These are phyloP conservation scores for Pythium scleroteichum DNA, from an alignment of 352 stramenopile species.

Conservation along the genomic window DNA sequence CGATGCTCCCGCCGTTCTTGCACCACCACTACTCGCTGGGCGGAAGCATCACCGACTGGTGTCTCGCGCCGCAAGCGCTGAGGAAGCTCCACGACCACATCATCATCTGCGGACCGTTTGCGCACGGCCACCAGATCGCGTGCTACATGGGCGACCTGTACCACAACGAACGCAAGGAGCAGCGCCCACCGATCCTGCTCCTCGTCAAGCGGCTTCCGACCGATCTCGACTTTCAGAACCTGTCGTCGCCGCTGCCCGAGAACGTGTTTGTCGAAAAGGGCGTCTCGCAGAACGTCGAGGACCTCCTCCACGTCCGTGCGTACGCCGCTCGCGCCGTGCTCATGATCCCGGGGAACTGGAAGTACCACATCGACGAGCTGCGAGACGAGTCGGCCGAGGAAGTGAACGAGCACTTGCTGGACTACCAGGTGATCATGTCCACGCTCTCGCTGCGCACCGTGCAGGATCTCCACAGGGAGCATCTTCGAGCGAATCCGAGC, in stretches of 20 bases:
- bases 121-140: conserved; percentile 38
- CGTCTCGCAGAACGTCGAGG: conserved; percentile 49
- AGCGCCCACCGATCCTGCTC: conserved; percentile 32
- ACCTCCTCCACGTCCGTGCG: conserved; percentile 48
- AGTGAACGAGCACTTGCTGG: conserved; percentile 45
- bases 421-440: conserved; percentile 74
- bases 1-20: conserved; percentile 19
- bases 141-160: conserved; percentile 50
- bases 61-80: conserved; percentile 13
- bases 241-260: conserved; percentile 29
- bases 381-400: conserved; percentile 36
- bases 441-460: conserved; percentile 48
- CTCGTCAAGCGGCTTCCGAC: conserved; percentile 45
- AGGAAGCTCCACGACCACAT: conserved; percentile 37
- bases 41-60: conserved; percentile 28
- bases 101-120: conserved; percentile 50
- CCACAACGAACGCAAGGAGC: conserved; percentile 22
- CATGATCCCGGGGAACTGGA: conserved; percentile 53
- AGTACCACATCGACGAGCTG: conserved; percentile 42
- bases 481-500: conserved; percentile 21
- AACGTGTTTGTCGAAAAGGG: conserved; percentile 52
- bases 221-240: conserved; percentile 34
- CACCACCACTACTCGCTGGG: conserved; percentile 21
- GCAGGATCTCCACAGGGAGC: conserved; percentile 38
- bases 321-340: conserved; percentile 44